A percentile compares a stretch with the other conserved stretches of the same genome.
These are phyloP conservation scores for Ogataea thermomethanolica DNA, from an alignment of 805 yeast genomes.

Conservation along the genomic window DNA sequence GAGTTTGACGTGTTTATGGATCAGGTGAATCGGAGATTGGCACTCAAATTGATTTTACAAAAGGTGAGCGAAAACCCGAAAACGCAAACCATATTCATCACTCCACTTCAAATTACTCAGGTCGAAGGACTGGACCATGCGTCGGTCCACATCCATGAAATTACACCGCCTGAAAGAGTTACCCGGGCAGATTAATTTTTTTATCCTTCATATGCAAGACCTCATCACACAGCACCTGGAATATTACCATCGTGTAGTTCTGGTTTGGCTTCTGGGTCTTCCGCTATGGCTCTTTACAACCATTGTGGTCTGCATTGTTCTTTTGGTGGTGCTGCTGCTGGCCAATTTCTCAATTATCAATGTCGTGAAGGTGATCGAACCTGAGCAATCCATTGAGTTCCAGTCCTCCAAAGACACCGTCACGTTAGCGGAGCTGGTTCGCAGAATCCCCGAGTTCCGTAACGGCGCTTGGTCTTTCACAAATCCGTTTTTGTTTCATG, in stretches of 20 bases:
- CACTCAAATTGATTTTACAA: conserved; percentile 67
- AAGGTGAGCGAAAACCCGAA: conserved; percentile 61
- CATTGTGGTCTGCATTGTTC: conserved; percentile 1
- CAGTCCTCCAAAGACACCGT: conserved; percentile 1
- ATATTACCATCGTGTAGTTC: conserved; percentile 12
- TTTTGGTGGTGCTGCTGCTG: not conserved
- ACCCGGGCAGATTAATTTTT: conserved; percentile 8
- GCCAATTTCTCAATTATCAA: conserved; percentile 12
- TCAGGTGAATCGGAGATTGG: conserved; percentile 77
- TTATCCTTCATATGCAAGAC: conserved; percentile 2
- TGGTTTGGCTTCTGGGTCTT: conserved; percentile 8
- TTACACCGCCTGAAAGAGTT: conserved; percentile 37
- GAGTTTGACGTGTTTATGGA: conserved; percentile 99
- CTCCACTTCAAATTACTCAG: conserved; percentile 86
- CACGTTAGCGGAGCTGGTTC: conserved; percentile 24
- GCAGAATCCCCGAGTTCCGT: conserved; percentile 40
- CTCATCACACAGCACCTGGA: conserved; percentile 7
- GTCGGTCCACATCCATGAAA: conserved; percentile 61
- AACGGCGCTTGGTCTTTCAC: conserved; percentile 50
- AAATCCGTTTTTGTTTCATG: conserved; percentile 64
- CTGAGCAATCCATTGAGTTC: conserved; percentile 12
- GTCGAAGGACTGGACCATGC: conserved; percentile 54
- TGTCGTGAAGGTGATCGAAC: conserved; percentile 8
- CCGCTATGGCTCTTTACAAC: conserved; percentile 16
- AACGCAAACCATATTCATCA: conserved; percentile 86